These are phyloP conservation scores for Cicer judaicum DNA, from an alignment of 306 rosid genomes.

Conservation along the genomic window DNA sequence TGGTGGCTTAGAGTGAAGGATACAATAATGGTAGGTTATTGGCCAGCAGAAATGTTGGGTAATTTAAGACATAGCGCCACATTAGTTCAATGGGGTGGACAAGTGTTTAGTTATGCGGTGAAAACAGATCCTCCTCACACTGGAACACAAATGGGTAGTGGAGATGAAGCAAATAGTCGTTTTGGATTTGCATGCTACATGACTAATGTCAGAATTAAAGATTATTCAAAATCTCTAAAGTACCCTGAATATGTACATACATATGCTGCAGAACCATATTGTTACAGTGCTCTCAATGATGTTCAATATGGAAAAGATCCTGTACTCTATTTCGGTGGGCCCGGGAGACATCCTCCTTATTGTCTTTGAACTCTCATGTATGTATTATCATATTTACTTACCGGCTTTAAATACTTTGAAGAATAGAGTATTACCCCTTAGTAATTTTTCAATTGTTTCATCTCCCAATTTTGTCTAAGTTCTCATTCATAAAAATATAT, in stretches of 20 bases:
- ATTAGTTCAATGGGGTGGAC: conserved; percentile 77
- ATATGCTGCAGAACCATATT: conserved; percentile 45
- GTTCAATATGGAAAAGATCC: conserved; percentile 43
- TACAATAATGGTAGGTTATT: conserved; percentile 53
- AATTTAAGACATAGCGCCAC: conserved; percentile 48
- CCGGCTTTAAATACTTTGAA: too few species aligned
- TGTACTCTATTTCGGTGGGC: conserved; percentile 63
- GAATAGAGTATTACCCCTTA: too few species aligned
- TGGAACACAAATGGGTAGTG: conserved; percentile 71
- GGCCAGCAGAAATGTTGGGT: conserved; percentile 47
- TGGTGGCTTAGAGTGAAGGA: conserved; percentile 64
- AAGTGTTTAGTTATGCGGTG: conserved; percentile 57
- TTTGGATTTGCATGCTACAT: conserved; percentile 48
- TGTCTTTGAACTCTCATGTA: conserved; percentile 46
- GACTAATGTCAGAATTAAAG: conserved; percentile 45
- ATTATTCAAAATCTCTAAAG: conserved; percentile 52
- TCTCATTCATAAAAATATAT: too few species aligned
- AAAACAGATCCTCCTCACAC: conserved; percentile 60
- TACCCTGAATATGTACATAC: conserved; percentile 48
- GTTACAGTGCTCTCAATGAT: conserved; percentile 49
- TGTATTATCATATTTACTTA: too few species aligned
- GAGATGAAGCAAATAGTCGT: conserved; percentile 37
- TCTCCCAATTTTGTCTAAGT: too few species aligned
- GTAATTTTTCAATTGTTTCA: too few species aligned
- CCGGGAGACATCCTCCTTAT: conserved; percentile 46